Percentiles rank a stretch among this genome's conserved stretches.
These are phyloP conservation scores for Chaetomiaceae sp. DNA, from an alignment of 2,329 filamentous ascomycete species.

Conservation along the genomic window DNA sequence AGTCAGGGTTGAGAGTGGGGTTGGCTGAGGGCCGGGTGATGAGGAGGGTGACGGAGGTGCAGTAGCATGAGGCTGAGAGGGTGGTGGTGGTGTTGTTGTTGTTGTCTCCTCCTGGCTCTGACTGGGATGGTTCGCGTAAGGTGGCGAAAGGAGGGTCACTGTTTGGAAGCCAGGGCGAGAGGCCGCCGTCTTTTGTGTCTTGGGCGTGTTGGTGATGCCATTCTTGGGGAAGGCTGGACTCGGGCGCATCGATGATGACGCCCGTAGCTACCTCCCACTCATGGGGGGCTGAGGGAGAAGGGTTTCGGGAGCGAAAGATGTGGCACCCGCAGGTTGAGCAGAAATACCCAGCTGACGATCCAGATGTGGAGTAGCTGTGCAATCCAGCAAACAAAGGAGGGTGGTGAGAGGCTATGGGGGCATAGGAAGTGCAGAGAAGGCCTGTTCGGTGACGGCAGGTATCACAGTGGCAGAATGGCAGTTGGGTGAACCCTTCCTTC, in stretches of 20 bases:
- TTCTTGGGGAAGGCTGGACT: not conserved
- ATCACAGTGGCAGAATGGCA: conserved; percentile 29
- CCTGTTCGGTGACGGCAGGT: conserved; percentile 32
- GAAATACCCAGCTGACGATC: conserved; percentile 33
- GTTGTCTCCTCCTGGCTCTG: no score
- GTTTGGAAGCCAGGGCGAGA: conserved; percentile 32
- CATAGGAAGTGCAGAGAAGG: conserved; percentile 38
- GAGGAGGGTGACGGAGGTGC: conserved; percentile 51
- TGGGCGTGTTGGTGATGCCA: conserved; percentile 4
- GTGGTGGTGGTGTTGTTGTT: not conserved
- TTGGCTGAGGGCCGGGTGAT: conserved; percentile 50
- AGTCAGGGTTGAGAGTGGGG: conserved; percentile 40
- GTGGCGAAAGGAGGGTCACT: not conserved
- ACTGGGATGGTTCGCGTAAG: not conserved
- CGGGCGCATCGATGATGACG: conserved; percentile 25
- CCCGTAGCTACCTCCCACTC: conserved; percentile 39
- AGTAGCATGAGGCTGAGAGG: conserved; percentile 39
- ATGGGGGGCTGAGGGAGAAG: not conserved
- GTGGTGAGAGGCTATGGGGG: conserved; percentile 26
- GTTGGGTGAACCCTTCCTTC: no score
- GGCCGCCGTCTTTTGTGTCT: conserved; percentile 37
- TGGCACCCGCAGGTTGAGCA: conserved; percentile 41
- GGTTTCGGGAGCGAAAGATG: conserved; percentile 30
- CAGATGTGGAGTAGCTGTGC: conserved; percentile 12
- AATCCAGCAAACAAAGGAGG: conserved; percentile 19